Evolutionary conservation across 768 basidiomycete genomes (phyloP).

Genomic region (Pleurotus salmoneostramineus): DNA sequence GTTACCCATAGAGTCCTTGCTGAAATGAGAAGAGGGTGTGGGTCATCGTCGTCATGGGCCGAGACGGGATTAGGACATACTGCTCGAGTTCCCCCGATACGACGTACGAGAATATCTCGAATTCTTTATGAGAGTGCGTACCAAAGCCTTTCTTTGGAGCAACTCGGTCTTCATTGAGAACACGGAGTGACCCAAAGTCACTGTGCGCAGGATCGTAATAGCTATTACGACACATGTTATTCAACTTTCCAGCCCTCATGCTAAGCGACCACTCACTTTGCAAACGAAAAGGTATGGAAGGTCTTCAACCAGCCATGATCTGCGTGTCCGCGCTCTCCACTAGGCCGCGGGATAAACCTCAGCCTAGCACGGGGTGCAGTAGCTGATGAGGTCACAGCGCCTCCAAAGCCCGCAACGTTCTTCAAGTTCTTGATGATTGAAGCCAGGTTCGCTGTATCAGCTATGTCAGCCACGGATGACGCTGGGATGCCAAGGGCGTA

Average conservation of each 20-base stretch:
- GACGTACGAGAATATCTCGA: conserved; percentile 91
- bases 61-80: conserved; percentile 34
- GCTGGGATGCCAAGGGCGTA: neutral
- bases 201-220: conserved; percentile 60
- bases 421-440: neutral
- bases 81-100: conserved; percentile 78
- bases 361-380: conserved; percentile 30
- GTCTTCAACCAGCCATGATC: conserved; percentile 88
- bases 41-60: neutral
- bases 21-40: conserved; percentile 19
- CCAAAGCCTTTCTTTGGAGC: conserved; percentile 76
- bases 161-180: conserved; percentile 94
- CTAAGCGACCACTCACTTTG: conserved; percentile 39
- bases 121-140: conserved; percentile 77
- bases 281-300: conserved; percentile 82
- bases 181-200: conserved; percentile 71
- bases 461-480: conserved; percentile 3
- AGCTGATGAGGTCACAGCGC: neutral
- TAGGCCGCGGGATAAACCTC: conserved; percentile 48
- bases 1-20: conserved; percentile 91
- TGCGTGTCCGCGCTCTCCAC: conserved; percentile 64
- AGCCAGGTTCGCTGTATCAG: conserved; percentile 9
- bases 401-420: neutral
- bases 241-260: neutral
- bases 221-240: conserved; percentile 20